Base-by-base conservation (phyloP, 2,329 filamentous ascomycete genomes). In the Clarireedia hainanense region DNA sequence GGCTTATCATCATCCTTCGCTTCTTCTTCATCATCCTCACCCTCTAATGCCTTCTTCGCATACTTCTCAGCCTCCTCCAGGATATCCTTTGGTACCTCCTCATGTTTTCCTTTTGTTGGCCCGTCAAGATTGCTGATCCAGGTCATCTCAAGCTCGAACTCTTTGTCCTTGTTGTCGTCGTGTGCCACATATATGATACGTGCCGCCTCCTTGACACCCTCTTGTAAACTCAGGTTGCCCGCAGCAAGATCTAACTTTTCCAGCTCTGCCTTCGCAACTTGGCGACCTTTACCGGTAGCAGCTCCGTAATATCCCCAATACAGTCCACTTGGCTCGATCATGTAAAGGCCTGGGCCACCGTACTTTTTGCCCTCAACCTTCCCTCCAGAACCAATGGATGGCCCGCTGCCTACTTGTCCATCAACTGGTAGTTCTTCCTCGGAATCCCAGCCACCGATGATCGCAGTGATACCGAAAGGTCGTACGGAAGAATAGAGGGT, bases 281-380 rank as follows among this genome's bases (percentile, higher is more conserved):
- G 94, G 66, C 94, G 83, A 61, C 94, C 94, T 76, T 99, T 99
- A 69, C 94, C 94, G 14, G 94, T 96, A 50, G 94, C 94, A 40
- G 94, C 94, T 65, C 94, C 94, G 73, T 96, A 96, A 80, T 99
- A 99, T 58, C 94, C 94, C 94, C 94, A 99, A 79, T 96, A 97
- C 64, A 92, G 76, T 55, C 94, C 94, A 68, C 91, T 96, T 43
- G 94, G 94, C 78, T 99, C 94, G 65, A 99, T 92, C 94, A 99
- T 99, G 80, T 96, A 99, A 60, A 99, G 82, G 61, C 85, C 91
- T 23, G 94, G 94, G 1, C 92, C 94, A 65, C 94, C 94, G 70
- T 91, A 84, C 72, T 83, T 87, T 68, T 84, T 85, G 67, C 83
- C 83, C 58, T 83, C 74, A 45, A 85, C 80, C 76, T 94, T 95